Percentiles rank a stretch among this genome's conserved stretches.
Conservation (phyloP, 495 filamentous ascomycete genomes). For the Penicillium waksmanii region DNA sequence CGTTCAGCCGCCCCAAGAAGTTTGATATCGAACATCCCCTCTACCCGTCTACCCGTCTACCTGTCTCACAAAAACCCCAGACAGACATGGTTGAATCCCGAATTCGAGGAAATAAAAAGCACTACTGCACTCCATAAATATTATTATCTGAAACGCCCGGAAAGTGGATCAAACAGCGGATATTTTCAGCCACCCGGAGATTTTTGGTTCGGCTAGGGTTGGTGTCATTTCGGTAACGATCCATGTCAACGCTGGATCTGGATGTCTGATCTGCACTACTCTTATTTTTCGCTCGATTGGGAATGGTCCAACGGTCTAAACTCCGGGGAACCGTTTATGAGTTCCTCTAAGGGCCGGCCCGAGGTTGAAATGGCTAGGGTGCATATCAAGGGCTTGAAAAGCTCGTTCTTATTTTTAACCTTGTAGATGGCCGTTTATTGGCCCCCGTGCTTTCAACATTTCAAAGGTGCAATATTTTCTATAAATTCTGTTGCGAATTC, state of each 20-base stretch:
- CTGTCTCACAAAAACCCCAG: constrained; percentile 12
- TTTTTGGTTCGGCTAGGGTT: constrained; percentile 31
- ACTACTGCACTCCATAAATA: constrained; percentile 18
- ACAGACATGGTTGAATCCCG: constrained; percentile 7
- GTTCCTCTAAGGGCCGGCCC: constrained; percentile 12
- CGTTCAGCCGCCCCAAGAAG: constrained; percentile 1
- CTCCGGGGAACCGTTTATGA: constrained; percentile 8
- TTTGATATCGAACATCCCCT: constrained; percentile 8
- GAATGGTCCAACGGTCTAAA: constrained; percentile 6
- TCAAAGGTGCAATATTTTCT: not conserved
- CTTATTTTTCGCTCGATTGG: not conserved
- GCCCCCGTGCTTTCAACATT: not conserved
- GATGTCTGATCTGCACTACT: constrained; percentile 3
- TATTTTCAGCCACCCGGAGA: constrained; percentile 14
- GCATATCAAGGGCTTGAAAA: constrained; percentile 16
- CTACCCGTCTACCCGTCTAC: constrained; percentile 8
- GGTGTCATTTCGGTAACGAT: constrained; percentile 21
- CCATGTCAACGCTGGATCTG: constrained; percentile 14
- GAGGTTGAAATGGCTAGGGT: constrained; percentile 12
- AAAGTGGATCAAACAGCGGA: constrained; percentile 24
- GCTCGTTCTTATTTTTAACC: not conserved
- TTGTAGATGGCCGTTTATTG: not conserved
- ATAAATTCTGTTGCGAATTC: not conserved
- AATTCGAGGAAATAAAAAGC: constrained; percentile 21
- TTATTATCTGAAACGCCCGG: constrained; percentile 30